Evolutionary conservation across 345 rosid genomes (phyloP).

Genomic region (Salix brachista): DNA sequence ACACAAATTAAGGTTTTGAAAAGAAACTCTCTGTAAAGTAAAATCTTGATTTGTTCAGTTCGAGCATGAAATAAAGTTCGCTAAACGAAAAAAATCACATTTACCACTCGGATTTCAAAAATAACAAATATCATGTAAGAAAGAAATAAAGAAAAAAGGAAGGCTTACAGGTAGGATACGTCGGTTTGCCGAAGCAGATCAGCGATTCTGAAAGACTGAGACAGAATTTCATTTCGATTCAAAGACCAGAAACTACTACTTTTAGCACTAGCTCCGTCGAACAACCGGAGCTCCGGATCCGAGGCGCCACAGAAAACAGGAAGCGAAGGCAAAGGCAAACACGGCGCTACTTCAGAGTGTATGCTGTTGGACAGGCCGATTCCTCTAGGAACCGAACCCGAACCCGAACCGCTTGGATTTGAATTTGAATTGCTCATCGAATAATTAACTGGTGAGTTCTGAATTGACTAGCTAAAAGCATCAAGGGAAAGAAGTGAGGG

Average conservation of each 20-base stretch:
- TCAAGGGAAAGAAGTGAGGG: slow-evolving; percentile 16
- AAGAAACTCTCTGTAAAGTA: no score
- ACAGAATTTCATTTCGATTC: slow-evolving; percentile 62
- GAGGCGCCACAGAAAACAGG: slow-evolving; percentile 84
- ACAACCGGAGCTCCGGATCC: slow-evolving; percentile 58
- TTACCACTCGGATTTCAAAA: not conserved
- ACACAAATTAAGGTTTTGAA: no score
- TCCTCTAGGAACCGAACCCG: slow-evolving; percentile 38
- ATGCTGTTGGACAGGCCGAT: slow-evolving; percentile 84
- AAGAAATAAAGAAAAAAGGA: not conserved
- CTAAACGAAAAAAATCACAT: not conserved
- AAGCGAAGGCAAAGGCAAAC: slow-evolving; percentile 85
- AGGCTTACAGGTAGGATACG: slow-evolving; percentile 85
- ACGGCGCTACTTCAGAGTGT: slow-evolving; percentile 87
- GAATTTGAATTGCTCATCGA: slow-evolving; percentile 49
- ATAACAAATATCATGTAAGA: not conserved
- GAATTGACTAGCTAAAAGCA: slow-evolving; percentile 26
- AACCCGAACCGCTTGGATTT: slow-evolving; percentile 36
- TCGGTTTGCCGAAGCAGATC: slow-evolving; percentile 67
- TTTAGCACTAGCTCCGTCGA: slow-evolving; percentile 45
- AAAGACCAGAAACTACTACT: slow-evolving; percentile 36
- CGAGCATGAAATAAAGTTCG: no score
- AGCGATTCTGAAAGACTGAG: slow-evolving; percentile 68
- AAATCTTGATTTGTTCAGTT: no score
- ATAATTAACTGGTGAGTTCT: slow-evolving; percentile 23